Base-by-base conservation (phyloP, 371 early-diverging fungal species). In the Paraphysoderma sedebokerense region DNA sequence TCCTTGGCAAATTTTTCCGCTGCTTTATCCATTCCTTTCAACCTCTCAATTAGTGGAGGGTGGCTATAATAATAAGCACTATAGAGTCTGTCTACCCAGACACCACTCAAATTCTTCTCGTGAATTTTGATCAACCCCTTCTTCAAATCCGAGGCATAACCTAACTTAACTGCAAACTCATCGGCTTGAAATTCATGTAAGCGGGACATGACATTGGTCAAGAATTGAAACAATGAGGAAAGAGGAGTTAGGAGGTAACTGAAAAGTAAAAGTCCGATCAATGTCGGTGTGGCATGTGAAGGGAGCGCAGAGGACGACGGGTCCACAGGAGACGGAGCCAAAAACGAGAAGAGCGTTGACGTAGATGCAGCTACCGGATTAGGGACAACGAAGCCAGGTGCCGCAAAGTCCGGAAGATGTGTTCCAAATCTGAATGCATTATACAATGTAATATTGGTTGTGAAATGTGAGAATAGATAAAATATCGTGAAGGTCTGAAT, bases 61-160 rank as follows among this genome's bases (percentile, higher is more conserved):
- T 97, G 97, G 8, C 85, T 84, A 55, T 87, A 82, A 51, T 95
- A 79, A 72, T 82, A 88, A n/a, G 85, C 83, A 23, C 91, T 88
- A 60, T 90, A 91, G 56, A 82, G 72, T 44, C 73, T 66, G 63
- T 98, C 97, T 6, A 88, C 81, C 53, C 84, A 87, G 63, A 92
- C 69, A 38, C 82, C 81, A 32, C 85, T 77, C 58, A 82, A 65
- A 63, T 98, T 98, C 73, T 92, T 85, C 15, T 78, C 72, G 49
- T 87, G 81, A 24, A 98, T 59, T 60, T 93, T 95, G 53, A 92
- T 82, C 51, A 98, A 66, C 6, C 80, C 90, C 38, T 74, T 72
- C 23, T 75, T 74, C 35, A 98, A 64, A 8, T 75, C 63, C 30
- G 71, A 63, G 15, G 81, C 83, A 60, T 82, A 87, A 0, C 92